phyloP scores from a whole-genome alignment of 345 rosid species.

The Arabidopsis arenosa region DNA sequence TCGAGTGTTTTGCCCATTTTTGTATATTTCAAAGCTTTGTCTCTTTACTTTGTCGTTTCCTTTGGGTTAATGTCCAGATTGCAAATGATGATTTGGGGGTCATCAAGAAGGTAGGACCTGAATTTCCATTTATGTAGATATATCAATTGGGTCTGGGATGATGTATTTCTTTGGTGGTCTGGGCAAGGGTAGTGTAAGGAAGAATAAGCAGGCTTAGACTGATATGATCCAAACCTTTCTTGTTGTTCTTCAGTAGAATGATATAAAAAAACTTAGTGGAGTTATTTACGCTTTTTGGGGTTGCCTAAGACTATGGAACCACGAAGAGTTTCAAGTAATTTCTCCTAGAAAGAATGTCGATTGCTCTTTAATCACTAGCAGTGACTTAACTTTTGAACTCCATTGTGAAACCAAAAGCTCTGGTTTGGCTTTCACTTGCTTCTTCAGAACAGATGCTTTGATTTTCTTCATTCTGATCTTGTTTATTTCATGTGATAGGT shows the following conservation, averaged over 20 bases:
- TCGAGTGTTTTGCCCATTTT: neutral
- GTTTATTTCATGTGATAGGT: too few relatives aligned
- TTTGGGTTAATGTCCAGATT: constrained; percentile 61
- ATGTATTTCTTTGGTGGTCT: constrained; percentile 8
- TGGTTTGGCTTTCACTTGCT: too few relatives aligned
- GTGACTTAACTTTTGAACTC: too few relatives aligned
- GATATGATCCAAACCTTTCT: neutral
- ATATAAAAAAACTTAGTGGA: neutral
- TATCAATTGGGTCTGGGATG: neutral
- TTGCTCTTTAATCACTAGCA: too few relatives aligned
- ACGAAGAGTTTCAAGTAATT: too few relatives aligned
- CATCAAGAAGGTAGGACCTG: constrained; percentile 72
- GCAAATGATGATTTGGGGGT: constrained; percentile 86
- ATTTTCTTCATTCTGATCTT: too few relatives aligned
- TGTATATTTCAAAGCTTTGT: neutral
- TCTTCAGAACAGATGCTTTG: too few relatives aligned
- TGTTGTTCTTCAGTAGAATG: constrained; percentile 81
- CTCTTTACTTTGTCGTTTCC: neutral
- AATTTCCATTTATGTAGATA: constrained; percentile 3
- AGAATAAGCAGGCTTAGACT: neutral
- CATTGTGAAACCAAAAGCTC: too few relatives aligned
- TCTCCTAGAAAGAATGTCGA: too few relatives aligned
- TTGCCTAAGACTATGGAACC: neutral
- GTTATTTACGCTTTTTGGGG: neutral
- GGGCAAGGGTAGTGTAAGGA: constrained; percentile 30